A percentile compares a stretch with the other conserved stretches of the same genome.
Conservation (phyloP, 129 eudicot genomes). For the Cynara cardunculus region DNA sequence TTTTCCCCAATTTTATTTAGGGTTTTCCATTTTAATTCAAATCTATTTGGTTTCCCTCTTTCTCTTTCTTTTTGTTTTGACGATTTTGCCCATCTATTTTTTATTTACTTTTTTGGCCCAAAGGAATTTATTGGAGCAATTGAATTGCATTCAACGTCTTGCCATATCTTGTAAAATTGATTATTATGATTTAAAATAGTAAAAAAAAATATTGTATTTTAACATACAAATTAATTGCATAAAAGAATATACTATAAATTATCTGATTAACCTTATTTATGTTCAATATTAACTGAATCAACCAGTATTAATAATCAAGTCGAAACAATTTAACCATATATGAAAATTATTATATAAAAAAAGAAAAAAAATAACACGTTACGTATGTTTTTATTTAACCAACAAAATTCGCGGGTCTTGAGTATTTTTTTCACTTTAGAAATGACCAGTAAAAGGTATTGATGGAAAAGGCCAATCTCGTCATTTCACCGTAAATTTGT, state of each 20-base stretch:
- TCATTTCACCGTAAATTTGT: background rate
- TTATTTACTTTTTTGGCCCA: background rate
- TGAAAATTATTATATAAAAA: too few species aligned
- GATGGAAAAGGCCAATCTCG: conserved; percentile 5
- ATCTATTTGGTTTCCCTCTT: conserved; percentile 40
- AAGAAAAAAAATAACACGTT: too few species aligned
- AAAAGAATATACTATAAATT: too few species aligned
- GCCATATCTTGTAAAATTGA: background rate
- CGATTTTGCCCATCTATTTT: conserved; percentile 9
- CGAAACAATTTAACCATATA: too few species aligned
- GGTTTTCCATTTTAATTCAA: conserved; percentile 17
- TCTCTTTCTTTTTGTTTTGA: conserved; percentile 13
- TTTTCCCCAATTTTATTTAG: conserved; percentile 3
- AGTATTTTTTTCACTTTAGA: background rate
- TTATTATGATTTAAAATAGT: background rate
- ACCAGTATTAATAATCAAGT: too few species aligned
- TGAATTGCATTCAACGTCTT: background rate
- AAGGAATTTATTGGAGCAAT: background rate
- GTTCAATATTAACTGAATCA: background rate
- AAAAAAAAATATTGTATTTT: background rate
- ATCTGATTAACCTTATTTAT: background rate
- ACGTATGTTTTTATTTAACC: too few species aligned
- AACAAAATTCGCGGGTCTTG: background rate
- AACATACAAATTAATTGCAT: background rate
- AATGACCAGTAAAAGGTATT: background rate